These are phyloP conservation scores for Podospora bellae-mahoneyi DNA, from an alignment of 495 filamentous ascomycete genomes.

Conservation along the genomic window DNA sequence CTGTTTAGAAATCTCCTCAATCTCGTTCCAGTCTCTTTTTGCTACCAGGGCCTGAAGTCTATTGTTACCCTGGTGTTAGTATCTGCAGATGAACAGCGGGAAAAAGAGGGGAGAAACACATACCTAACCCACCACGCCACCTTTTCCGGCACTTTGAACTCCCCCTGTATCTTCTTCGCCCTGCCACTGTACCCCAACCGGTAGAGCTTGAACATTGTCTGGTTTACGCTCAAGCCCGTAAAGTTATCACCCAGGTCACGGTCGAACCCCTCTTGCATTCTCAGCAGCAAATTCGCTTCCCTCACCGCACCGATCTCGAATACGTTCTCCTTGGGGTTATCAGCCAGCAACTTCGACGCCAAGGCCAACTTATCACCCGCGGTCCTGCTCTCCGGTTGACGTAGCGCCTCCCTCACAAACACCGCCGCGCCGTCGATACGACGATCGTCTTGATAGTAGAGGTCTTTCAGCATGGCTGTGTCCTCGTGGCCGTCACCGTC, in stretches of 20 bases:
- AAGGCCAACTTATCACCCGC: slow-evolving; percentile 77
- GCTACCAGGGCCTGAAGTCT: slow-evolving; percentile 84
- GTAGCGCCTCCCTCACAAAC: slow-evolving; percentile 75
- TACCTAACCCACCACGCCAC: slow-evolving; percentile 80
- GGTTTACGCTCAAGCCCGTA: slow-evolving; percentile 79
- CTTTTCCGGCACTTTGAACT: slow-evolving; percentile 90
- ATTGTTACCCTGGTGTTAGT: not conserved
- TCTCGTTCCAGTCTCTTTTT: slow-evolving; percentile 83
- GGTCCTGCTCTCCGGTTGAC: slow-evolving; percentile 58
- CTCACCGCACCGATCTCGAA: slow-evolving; percentile 72
- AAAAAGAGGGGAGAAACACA: slow-evolving; percentile 12
- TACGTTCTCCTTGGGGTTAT: slow-evolving; percentile 70
- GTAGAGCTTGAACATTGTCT: slow-evolving; percentile 83
- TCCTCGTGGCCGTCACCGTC: slow-evolving; percentile 53
- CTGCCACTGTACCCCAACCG: slow-evolving; percentile 69
- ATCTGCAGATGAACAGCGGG: not conserved
- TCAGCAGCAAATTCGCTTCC: slow-evolving; percentile 74
- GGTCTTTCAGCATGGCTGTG: slow-evolving; percentile 80
- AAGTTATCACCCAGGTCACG: slow-evolving; percentile 74
- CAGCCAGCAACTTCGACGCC: slow-evolving; percentile 73
- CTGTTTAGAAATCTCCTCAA: slow-evolving; percentile 74
- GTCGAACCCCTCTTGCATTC: slow-evolving; percentile 79
- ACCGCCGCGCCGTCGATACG: slow-evolving; percentile 85
- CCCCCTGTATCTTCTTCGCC: slow-evolving; percentile 79
- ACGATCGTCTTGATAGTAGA: slow-evolving; percentile 97